Conservation (phyloP, 2,329 filamentous ascomycete species). For the Cucurbitaria berberidis region DNA sequence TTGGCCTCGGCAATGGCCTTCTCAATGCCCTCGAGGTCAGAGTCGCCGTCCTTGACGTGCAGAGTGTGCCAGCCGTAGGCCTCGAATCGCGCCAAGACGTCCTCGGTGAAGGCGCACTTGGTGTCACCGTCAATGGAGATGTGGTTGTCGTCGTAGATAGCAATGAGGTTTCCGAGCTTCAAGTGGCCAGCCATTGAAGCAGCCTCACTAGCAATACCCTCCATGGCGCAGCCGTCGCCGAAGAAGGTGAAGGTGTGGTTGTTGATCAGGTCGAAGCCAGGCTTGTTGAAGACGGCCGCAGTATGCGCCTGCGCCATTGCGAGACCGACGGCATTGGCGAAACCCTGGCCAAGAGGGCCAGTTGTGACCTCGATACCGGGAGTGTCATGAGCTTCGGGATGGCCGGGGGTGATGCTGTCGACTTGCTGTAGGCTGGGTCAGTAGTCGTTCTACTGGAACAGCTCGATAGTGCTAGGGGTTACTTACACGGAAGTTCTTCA, state of each 20-base stretch:
- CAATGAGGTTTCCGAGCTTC: conserved; percentile 96
- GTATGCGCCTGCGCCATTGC: conserved; percentile 96
- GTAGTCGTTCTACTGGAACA: conserved; percentile 51
- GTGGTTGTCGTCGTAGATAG: conserved; percentile 98
- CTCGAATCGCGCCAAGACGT: conserved; percentile 93
- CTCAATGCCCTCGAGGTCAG: conserved; percentile 86
- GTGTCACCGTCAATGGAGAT: conserved; percentile 94
- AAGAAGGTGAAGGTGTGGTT: conserved; percentile 98
- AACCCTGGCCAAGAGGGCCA: conserved; percentile 95
- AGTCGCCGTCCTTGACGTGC: conserved; percentile 84
- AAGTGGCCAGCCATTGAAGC: conserved; percentile 92
- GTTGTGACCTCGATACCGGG: conserved; percentile 98
- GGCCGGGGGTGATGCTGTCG: conserved; percentile 87
- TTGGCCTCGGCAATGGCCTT: conserved; percentile 84
- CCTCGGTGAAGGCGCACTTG: conserved; percentile 95
- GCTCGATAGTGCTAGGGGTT: conserved; percentile 45
- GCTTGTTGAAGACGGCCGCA: conserved; percentile 93
- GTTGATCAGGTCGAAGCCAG: conserved; percentile 86
- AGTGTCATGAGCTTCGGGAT: conserved; percentile 96
- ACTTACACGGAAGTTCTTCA: conserved; percentile 95
- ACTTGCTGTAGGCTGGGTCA: conserved; percentile 58
- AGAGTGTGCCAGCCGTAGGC: conserved; percentile 95
- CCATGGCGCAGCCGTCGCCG: conserved; percentile 98
- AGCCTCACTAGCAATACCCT: conserved; percentile 94
- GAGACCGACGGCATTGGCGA: conserved; percentile 96